Evolutionary conservation across 1,284 basidiomycete genomes (phyloP), one percentile per base, ranked within the genome.

Genomic region (Rugosomyces carneus): DNA sequence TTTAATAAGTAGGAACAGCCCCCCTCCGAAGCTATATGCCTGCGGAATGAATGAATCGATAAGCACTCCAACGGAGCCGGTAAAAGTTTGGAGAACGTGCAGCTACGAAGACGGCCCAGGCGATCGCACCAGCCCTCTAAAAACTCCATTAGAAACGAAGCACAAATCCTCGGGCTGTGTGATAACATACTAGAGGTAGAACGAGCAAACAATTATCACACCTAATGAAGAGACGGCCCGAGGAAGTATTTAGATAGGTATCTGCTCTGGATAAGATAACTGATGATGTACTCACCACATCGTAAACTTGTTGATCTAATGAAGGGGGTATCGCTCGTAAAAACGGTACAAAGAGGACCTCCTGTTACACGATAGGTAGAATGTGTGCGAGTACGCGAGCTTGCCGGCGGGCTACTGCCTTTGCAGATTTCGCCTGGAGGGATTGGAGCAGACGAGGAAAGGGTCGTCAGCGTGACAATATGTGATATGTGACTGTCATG

Each of bases 121-220:
- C 82, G 56, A 89, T 88, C 45, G 84, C 82, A 60, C 85, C 85
- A 63, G 68, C 78, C 58, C 80, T 74, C 81, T 84, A 40, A 34
- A 50, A 38, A 53, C 52, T 55, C 53, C 50, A 62, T 63, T 59
- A 66, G 57, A 49, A 56, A 40, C 51, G 18, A 53, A 55, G 45
- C 40, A 32, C 40, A 44, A 41, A 43, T 37, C 42, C 47, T 16
- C 43, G 38, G 31, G 31, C 46, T 42, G 45, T 42, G 42, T 46
- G 35, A 48, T 40, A 42, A 68, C 78, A 58, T 60, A 83, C 82
- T 64, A 84, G 69, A 58, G 81, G 81, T 44, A 85, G 68, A 48
- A 84, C 64, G 48, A 84, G 73, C 50, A 81, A 69, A 65, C 81
- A 84, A 64, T 83, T 82, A 68, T 83, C 81, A 70, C 81, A 84